These are phyloP conservation scores for Tetradesmus lagerheimii DNA, from an alignment of 139 green algal species.

Conservation along the genomic window DNA sequence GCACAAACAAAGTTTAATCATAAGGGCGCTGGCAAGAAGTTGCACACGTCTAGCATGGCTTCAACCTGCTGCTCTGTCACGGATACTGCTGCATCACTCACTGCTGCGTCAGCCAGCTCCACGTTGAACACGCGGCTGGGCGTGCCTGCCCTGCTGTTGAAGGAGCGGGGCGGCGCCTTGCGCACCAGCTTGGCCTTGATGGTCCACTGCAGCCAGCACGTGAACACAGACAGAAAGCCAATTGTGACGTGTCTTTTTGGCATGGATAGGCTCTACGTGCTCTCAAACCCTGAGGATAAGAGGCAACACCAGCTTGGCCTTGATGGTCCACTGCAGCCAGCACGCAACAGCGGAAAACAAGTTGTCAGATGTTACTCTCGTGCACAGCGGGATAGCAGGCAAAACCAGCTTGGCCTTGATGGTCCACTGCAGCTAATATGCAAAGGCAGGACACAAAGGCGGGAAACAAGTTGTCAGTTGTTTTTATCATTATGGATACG, in stretches of 20 bases:
- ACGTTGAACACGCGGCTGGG: slow-evolving; percentile 57
- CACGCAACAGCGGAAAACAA: too few species aligned
- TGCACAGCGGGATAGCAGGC: slow-evolving; percentile 51
- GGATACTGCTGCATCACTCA: slow-evolving; percentile 27
- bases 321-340: too few species aligned
- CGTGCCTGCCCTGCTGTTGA: slow-evolving; percentile 21
- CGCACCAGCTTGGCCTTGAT: slow-evolving; percentile 76
- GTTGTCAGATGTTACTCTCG: too few species aligned
- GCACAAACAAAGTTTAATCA: too few species aligned
- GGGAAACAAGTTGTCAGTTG: too few species aligned
- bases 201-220: slow-evolving; percentile 58
- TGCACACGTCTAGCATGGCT: not conserved
- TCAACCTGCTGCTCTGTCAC: not conserved
- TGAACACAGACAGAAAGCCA: not conserved
- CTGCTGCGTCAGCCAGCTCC: slow-evolving; percentile 81
- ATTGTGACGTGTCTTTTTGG: too few species aligned
- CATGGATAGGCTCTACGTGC: too few species aligned
- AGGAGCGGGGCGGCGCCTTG: slow-evolving; percentile 54
- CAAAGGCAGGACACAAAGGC: too few species aligned
- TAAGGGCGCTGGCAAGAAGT: too few species aligned
- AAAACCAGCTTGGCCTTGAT: slow-evolving; percentile 68
- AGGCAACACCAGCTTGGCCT: too few species aligned
- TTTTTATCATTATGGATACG: too few species aligned
- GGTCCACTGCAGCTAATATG: slow-evolving; percentile 64
- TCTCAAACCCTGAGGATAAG: too few species aligned